Conservation (phyloP, 352 stramenopile species). For the Pythium apleroticum region DNA sequence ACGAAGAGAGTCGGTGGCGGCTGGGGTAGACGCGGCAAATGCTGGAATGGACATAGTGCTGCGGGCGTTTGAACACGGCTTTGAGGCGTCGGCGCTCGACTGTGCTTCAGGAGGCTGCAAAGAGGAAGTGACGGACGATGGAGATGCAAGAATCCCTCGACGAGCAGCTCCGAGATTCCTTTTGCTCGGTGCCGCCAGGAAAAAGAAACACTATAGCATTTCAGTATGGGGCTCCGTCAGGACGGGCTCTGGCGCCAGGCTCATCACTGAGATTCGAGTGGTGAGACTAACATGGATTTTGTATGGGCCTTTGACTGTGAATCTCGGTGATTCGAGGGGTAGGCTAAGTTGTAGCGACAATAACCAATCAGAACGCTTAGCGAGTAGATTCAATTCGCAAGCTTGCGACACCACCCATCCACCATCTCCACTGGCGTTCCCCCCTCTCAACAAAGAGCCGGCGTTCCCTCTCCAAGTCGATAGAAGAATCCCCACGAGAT, state of each 20-base stretch:
- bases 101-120: neutral
- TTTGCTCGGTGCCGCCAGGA: conserved; percentile 14
- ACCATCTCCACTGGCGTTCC: neutral
- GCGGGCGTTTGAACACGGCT: neutral
- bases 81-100: neutral
- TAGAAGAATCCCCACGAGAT: conserved; percentile 8
- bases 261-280: conserved; percentile 18
- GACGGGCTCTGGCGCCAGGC: neutral
- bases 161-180: conserved; percentile 25
- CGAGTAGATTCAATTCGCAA: conserved; percentile 22
- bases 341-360: neutral
- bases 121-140: neutral
- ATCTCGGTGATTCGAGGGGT: conserved; percentile 25
- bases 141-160: conserved; percentile 8
- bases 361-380: conserved; percentile 16
- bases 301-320: conserved; percentile 1
- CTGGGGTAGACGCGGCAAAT: conserved; percentile 19
- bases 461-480: conserved; percentile 19
- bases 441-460: conserved; percentile 11
- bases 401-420: conserved; percentile 20
- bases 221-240: conserved; percentile 25
- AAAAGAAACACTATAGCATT: conserved; percentile 44
- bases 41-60: conserved; percentile 22
- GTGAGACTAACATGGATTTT: neutral
- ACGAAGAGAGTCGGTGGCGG: neutral